Conservation (phyloP, 306 rosid genomes). For the Ziziphus jujuba region DNA sequence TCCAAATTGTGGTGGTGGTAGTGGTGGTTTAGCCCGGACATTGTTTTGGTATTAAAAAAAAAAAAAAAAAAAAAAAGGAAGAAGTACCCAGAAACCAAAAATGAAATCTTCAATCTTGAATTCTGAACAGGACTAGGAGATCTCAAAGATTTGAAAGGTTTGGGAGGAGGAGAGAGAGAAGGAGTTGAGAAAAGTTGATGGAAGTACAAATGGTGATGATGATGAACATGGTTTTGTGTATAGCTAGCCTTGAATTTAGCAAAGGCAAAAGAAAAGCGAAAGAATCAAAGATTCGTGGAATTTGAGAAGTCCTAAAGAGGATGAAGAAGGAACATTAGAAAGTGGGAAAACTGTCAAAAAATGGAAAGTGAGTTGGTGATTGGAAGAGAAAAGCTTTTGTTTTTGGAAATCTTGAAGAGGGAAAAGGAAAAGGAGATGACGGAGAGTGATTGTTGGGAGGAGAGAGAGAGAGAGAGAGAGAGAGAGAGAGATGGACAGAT, state of each 20-base stretch:
- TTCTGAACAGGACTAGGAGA: constrained; percentile 8
- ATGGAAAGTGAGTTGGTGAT: constrained; percentile 23
- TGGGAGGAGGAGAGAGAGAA: constrained; percentile 14
- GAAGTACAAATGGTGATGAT: constrained; percentile 32
- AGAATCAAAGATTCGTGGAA: constrained; percentile 56
- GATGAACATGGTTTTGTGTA: constrained; percentile 9
- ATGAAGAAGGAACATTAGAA: constrained; percentile 28
- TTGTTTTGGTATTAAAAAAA: constrained; percentile 24
- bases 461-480: not conserved
- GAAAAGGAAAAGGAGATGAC: constrained; percentile 10
- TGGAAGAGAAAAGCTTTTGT: constrained; percentile 18
- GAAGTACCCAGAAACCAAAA: no score
- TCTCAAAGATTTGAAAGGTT: constrained; percentile 29
- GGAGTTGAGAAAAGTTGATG: constrained; percentile 26
- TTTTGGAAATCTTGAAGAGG: constrained; percentile 42
- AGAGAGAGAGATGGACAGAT: not conserved
- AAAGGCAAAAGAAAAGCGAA: constrained; percentile 25
- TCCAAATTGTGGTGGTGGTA: not conserved
- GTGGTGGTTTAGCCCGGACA: constrained; percentile 45
- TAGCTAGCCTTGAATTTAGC: constrained; percentile 60
- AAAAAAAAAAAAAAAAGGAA: no score
- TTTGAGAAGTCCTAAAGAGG: constrained; percentile 51
- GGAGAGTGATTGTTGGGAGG: constrained; percentile 14
- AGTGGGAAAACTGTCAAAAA: constrained; percentile 41
- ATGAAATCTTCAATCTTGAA: not conserved